Evolutionary conservation across 179 eudicot species (phyloP), one percentile per base, ranked within the genome.

Genomic region (Spinacia oleracea): DNA sequence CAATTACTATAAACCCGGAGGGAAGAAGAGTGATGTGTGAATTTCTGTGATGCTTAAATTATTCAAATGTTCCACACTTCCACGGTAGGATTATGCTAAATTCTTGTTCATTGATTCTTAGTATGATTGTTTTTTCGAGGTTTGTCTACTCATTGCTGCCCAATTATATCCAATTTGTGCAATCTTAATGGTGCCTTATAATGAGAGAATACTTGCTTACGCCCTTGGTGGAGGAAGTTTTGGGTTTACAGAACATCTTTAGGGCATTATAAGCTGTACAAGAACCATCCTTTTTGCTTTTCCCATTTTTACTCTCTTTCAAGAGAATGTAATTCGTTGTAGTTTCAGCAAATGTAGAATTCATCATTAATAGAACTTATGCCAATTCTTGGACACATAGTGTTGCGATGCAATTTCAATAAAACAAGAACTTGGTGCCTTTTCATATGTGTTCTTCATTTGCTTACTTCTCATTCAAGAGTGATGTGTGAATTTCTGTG

Each of bases 21-120:
- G 85, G 34, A 91, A 93, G 90, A 91, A 87, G 83, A 89, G 88
- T 50, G 78, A 80, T 45, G 90, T 88, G 81, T 90, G 91, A 90
- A 31, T 18, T 12, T 75, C 16, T 27, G 27, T 83, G 81, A 67
- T 84, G 86, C 23, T 45, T 18, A 73, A 60, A 11, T 58, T 63
- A 68, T 51, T 77, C 43, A 42, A 42, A 58, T 72, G 27, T 45
- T 59, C 23, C 80, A 42, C 66, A 48, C 53, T 48, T 48, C 53
- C 72, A 51, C 72, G 86, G 58, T 85, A 86, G 81, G 86, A 83
- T 64, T 70, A 60, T 77, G 78, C 75, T 72, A 51, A 67, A 87
- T 86, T 86, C 88, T 77, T 89, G 84, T 85, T 92, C 82, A 75
- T 82, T 77, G 77, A 85, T 88, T 92, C 83, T 88, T 92, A 85